A percentile compares a stretch with the other conserved stretches of the same genome.
Evolutionary conservation across 208 protist genomes (phyloP).

Genomic region (Leishmania mexicana): DNA sequence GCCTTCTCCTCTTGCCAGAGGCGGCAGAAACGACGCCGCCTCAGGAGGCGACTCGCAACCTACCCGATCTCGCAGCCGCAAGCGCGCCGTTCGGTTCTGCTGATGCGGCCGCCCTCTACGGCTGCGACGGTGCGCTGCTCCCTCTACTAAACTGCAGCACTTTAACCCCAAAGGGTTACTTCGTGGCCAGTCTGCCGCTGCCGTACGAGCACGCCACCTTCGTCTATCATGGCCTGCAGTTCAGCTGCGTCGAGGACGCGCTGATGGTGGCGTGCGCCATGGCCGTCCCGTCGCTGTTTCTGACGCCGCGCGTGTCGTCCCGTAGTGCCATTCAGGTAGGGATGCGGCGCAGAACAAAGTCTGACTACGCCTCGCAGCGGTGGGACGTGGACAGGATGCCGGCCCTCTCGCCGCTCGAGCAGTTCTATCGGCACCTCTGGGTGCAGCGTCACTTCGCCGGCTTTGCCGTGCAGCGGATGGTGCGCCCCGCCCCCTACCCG

Average conservation of each 20-base stretch:
- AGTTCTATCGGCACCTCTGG: constrained; percentile 29
- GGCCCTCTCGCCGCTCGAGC: constrained; percentile 47
- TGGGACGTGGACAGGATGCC: constrained; percentile 8
- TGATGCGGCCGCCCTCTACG: background rate
- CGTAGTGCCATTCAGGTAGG: constrained; percentile 13
- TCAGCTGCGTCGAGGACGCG: constrained; percentile 76
- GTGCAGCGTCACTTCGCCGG: constrained; percentile 44
- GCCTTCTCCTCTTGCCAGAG: constrained; percentile 35
- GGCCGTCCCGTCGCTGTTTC: constrained; percentile 64
- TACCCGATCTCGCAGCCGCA: background rate
- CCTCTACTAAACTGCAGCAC: constrained; percentile 27
- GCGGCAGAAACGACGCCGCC: background rate
- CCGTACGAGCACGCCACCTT: constrained; percentile 60
- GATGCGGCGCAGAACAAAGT: constrained; percentile 1
- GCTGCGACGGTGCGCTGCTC: background rate
- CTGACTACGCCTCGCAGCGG: constrained; percentile 11
- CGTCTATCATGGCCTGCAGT: constrained; percentile 67
- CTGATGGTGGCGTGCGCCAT: constrained; percentile 76
- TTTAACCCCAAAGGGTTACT: constrained; percentile 54
- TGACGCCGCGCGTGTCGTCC: constrained; percentile 32
- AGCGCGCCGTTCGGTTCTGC: background rate
- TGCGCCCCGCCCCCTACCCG: background rate
- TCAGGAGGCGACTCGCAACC: background rate
- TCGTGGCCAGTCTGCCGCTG: constrained; percentile 67
- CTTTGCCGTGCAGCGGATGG: constrained; percentile 1